Conservation (phyloP, 768 basidiomycete genomes). For the Mrakia gelida region DNA sequence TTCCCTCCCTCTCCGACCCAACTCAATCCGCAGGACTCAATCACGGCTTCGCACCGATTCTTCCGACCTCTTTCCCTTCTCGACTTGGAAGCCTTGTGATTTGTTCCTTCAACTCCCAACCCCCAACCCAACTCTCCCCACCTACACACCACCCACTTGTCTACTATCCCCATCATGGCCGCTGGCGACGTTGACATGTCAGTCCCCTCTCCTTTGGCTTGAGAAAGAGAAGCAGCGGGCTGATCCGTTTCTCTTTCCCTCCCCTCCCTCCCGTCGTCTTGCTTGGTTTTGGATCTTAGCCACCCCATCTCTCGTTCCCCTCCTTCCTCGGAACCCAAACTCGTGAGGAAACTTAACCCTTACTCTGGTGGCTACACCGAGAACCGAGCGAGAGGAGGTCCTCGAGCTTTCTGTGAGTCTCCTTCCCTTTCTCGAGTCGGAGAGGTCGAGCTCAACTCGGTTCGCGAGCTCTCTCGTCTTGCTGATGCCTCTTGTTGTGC, state of each 20-base stretch:
- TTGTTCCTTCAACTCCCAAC: background rate
- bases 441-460: background rate
- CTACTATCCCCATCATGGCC: background rate
- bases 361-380: slow-evolving; percentile 12
- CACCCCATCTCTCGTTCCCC: background rate
- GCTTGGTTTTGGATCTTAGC: background rate
- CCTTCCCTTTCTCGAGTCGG: too few species aligned
- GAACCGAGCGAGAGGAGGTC: slow-evolving; percentile 10
- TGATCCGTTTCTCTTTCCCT: background rate
- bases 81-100: background rate
- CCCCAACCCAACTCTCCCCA: background rate
- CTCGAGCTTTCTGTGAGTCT: slow-evolving; percentile 12
- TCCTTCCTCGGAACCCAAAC: background rate
- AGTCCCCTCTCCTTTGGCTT: background rate
- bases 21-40: background rate
- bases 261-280: background rate
- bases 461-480: background rate
- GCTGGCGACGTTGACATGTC: background rate
- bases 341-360: background rate
- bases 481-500: background rate
- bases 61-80: background rate
- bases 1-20: background rate
- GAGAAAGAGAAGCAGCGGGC: background rate
- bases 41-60: background rate
- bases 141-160: background rate